Base-by-base conservation (phyloP, 257 asterid genomes). In the Solanum phureja region DNA sequence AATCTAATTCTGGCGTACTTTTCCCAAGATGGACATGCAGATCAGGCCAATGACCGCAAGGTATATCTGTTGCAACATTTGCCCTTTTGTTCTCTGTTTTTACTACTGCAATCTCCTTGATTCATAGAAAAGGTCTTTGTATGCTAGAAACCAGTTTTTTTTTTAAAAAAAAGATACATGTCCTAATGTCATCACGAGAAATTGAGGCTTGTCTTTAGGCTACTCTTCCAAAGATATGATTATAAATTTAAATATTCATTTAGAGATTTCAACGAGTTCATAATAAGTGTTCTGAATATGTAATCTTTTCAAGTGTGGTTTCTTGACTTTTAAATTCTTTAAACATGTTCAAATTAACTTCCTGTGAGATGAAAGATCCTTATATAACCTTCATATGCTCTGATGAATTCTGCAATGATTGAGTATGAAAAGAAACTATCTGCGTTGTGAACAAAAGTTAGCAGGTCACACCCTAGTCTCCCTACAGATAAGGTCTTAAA, bases 1-100 rank as follows among this genome's bases (percentile, higher is more conserved):
- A 97, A 97, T 91, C 92, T 97, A 74, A 92, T 97, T 83, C 92
- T 95, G 91, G 96, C 99, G 29, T 95, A 95, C 91, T 97, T 93
- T 90, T 89, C 99, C 85, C 99, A 97, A 95, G 98, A 94, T 92
- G 99, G 99, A 46, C 99, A 97, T 87, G 94, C 93, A 8, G 90
- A 91, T 23, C 88, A 92, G 58, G 93, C 89, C 52, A 90, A 91
- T 88, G 98, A 97, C 90, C 96, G 99, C 71, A 92, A 93, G 88
- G 99, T 92, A 90, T 87, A 85, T 86, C 82, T 38, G 21, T 35
- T 86, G 71, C 33, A 73, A 73, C 66, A 33, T 73, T 73, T 49
- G 7, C 69, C 56, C 23, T 73, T 33, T 9, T 33, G 9, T 52
- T 42, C 19, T 73, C 19, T 73, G 11, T 79, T 44, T 16, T 44